phyloP scores from a whole-genome alignment of 1,284 basidiomycete species.

The Somion occarium region DNA sequence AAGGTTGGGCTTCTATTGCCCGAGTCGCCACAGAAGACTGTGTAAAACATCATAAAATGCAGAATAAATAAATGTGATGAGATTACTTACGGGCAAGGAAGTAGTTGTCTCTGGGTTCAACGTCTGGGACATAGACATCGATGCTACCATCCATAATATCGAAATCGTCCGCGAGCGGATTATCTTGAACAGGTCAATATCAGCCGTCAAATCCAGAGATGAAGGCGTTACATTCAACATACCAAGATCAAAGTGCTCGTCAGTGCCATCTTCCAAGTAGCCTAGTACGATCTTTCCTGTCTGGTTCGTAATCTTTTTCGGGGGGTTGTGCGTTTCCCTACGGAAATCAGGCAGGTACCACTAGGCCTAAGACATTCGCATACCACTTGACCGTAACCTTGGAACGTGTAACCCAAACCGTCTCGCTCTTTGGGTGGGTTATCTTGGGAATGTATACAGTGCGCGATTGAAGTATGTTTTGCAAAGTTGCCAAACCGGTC shows the following conservation, averaged over 20 bases:
- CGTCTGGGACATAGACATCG: conserved; percentile 22
- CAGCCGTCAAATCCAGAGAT: too few species aligned
- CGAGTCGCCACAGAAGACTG: conserved; percentile 41
- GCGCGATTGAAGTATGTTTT: neutral
- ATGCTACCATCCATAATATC: conserved; percentile 20
- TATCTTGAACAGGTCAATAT: too few species aligned
- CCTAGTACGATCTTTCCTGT: conserved; percentile 13
- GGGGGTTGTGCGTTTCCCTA: conserved; percentile 15
- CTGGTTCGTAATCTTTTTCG: conserved; percentile 10
- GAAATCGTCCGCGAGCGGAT: conserved; percentile 22
- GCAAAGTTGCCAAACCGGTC: neutral
- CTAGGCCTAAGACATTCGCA: too few species aligned
- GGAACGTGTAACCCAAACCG: conserved; percentile 11
- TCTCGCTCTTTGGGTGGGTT: conserved; percentile 7
- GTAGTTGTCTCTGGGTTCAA: conserved; percentile 22
- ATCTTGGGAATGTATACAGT: conserved; percentile 16
- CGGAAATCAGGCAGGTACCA: too few species aligned
- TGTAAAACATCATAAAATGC: neutral
- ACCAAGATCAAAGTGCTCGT: conserved; percentile 13
- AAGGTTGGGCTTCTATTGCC: conserved; percentile 38
- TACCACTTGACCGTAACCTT: conserved; percentile 14
- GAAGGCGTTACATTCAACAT: too few species aligned
- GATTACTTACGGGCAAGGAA: conserved; percentile 24
- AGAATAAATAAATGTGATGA: conserved; percentile 9
- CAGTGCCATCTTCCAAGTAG: conserved; percentile 10